Base-by-base conservation (phyloP, 1,284 basidiomycete species). In the Rhodotorula sp. region DNA sequence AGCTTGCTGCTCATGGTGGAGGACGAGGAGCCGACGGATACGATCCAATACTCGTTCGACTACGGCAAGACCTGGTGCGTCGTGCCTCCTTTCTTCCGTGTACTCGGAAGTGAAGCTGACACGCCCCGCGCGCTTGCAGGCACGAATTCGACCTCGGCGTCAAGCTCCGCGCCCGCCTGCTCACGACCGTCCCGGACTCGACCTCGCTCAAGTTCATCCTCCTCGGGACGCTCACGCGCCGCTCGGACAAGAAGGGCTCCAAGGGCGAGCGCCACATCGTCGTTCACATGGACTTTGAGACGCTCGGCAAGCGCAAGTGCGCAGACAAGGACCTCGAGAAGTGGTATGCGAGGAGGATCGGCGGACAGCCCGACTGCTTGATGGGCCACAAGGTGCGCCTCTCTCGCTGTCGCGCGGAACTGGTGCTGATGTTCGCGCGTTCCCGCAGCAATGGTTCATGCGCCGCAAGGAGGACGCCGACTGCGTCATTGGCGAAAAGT, bases 401-500 rank as follows among this genome's bases (percentile, higher is more conserved):
- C 22, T 17, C 36, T 2, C 15, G 8, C 39, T 34, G 22, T 10
- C 51, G 21, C 10, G 55, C 39, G 51, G 7, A 21, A 60, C 51
- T 10, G 54, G 15, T 76, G 36, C 50, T 57, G 48, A 56, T 41
- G 21, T 39, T 57, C 63, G 51, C 66, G 29, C 0, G 41, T 1
- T 15, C 57, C 22, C 76, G 41, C 70, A 93, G 90, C 96, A 98
- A 90, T 97, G 91, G 89, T 99, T 97, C 81, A 85, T 83, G 71
- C 88, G 96, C 37, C 87, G 95, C 79, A 97, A 94, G 83, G 81
- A 88, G 0, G 87, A 91, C 73, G 91, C 90, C 2, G 84, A 94
- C 75, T 99, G 96, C 79, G 95, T 92, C 75, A 89, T 99, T n/a
- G 92, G 91, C 12, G 86, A 95, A 76, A 94, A 97, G 82, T 97